Base-by-base conservation (phyloP, 2,329 filamentous ascomycete species). In the Aspergillus quadricinctus region DNA sequence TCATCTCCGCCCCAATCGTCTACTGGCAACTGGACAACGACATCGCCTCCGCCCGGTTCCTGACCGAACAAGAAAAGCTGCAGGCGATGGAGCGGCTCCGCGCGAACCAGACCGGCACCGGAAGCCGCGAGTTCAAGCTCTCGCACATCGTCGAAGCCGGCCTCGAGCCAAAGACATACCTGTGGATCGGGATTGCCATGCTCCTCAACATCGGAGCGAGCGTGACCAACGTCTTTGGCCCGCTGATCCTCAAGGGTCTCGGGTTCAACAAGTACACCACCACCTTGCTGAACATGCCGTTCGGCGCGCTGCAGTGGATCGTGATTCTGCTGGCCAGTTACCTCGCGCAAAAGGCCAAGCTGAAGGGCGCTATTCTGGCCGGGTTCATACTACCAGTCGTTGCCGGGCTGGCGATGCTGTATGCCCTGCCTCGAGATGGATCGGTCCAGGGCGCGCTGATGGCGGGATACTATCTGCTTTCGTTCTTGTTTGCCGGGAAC, bases 211-310 rank as follows among this genome's bases (percentile, higher is more conserved):
- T 87, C n/a, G 84, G 83, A 1, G 83, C 85, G 1, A 76, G 78
- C 10, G 84, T 88, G 2, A 83, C 81, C 23, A 87, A 84, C 66
- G 85, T 81, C 1, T 88, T 88, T 56, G 85, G 85, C 0, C 85
- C 86, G 0, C 72, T 88, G 8, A 87, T 88, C 54, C 69, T 89
- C 4, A 75, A 74, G 7, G 83, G 84, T 0, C 77, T 88, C 1
- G 83, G 84, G 0, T 86, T 82, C 58, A 79, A 85, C 67, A 80
- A 81, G 53, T 83, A 80, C 69, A 75, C 64, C 2, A 83, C 84
- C 0, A 83, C 81, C 3, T 72, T 88, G 3, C 77, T 88, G 19
- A 88, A 86, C 66, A 88, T 88, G 61, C 86, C 86, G 0, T 88
- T 88, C 57, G 86, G 86, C 1, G 80, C 79, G 0, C 69, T 88